Percentiles rank a stretch among this genome's conserved stretches.
Conservation (phyloP, 805 yeast species). For the Peterozyma xylosa region DNA sequence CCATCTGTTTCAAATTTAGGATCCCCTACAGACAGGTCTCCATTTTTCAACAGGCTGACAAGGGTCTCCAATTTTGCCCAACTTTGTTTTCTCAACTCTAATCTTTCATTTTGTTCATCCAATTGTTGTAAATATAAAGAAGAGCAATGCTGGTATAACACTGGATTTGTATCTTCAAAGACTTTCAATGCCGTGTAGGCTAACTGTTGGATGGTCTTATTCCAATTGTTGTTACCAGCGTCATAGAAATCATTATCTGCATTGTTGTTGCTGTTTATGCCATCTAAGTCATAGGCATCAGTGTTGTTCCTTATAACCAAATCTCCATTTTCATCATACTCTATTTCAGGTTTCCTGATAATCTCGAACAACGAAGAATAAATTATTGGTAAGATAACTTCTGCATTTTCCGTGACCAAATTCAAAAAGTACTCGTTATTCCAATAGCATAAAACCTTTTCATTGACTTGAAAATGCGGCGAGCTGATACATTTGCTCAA, state of each 20-base stretch:
- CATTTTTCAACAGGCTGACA: no score
- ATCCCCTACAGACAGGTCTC: no score
- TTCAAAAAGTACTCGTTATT: slow-evolving; percentile 90
- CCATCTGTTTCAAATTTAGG: background rate
- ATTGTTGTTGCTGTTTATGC: background rate
- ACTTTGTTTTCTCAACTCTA: slow-evolving; percentile 53
- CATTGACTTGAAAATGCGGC: slow-evolving; percentile 96
- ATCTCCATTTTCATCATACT: slow-evolving; percentile 8
- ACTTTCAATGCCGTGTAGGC: slow-evolving; percentile 87
- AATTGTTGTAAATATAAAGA: slow-evolving; percentile 73
- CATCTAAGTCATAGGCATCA: background rate
- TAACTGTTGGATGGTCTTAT: slow-evolving; percentile 83
- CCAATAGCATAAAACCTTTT: slow-evolving; percentile 90
- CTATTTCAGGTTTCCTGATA: slow-evolving; percentile 31
- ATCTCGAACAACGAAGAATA: slow-evolving; percentile 87
- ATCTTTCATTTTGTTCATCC: slow-evolving; percentile 63
- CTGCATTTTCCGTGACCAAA: slow-evolving; percentile 86
- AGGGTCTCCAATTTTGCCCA: slow-evolving; percentile 59
- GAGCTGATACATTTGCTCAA: slow-evolving; percentile 89
- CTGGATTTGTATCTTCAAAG: slow-evolving; percentile 88
- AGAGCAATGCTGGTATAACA: slow-evolving; percentile 88
- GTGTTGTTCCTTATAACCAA: slow-evolving; percentile 3
- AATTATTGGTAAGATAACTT: slow-evolving; percentile 84
- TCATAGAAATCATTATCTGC: slow-evolving; percentile 22
- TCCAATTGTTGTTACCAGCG: slow-evolving; percentile 59